Evolutionary conservation across 2,329 filamentous ascomycete species (phyloP).

Genomic region (Colletotrichum melonis): DNA sequence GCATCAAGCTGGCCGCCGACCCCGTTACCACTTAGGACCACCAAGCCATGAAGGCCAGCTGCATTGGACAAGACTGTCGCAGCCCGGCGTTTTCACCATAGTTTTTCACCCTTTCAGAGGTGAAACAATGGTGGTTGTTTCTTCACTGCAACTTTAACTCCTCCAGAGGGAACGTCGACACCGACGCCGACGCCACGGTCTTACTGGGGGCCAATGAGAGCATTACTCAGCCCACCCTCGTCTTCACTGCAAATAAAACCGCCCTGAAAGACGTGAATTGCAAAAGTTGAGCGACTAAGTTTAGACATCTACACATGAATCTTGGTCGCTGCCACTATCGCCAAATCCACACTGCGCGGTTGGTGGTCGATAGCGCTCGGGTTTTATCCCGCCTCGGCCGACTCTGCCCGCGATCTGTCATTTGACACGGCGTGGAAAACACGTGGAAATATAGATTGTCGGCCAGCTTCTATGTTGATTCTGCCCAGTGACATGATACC

Average conservation of each 20-base stretch:
- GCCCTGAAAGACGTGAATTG: not conserved
- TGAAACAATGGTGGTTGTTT: no score
- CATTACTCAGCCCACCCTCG: not conserved
- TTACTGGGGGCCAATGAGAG: not conserved
- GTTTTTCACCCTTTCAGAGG: no score
- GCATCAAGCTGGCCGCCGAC: no score
- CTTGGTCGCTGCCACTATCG: not conserved
- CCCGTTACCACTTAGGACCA: no score
- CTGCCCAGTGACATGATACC: no score
- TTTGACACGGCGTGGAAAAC: no score
- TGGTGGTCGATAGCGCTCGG: fast-evolving
- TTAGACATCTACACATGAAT: not conserved
- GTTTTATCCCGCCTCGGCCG: not conserved
- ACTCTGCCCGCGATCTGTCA: not conserved
- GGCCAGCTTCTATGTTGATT: no score
- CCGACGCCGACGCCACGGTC: not conserved
- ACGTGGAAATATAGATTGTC: no score
- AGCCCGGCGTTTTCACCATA: no score
- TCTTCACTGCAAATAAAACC: not conserved
- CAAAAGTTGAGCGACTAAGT: not conserved
- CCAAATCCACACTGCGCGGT: not conserved
- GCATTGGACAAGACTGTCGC: no score
- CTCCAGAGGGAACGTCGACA: not conserved
- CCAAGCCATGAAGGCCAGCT: no score
- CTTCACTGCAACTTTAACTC: not conserved